Evolutionary conservation across 192 early-diverging fungal genomes (phyloP).

Genomic region (Podochytrium sp.): DNA sequence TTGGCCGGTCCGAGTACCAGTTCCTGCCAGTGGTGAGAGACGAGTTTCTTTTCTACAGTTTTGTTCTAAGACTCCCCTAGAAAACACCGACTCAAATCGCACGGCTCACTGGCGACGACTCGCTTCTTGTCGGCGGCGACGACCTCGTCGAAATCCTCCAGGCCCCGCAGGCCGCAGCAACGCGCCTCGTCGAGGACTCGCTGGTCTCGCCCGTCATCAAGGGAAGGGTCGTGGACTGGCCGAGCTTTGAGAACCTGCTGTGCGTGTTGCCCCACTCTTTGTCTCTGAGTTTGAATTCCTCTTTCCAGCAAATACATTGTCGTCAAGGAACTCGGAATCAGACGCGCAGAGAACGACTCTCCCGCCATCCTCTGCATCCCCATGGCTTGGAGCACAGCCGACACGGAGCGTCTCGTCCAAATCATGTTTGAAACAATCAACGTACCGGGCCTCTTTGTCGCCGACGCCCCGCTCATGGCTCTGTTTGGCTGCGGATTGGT

Average conservation of each 20-base stretch:
- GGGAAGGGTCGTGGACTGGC: slow-evolving; percentile 72
- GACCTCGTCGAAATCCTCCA: too few species aligned
- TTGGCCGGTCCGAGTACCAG: slow-evolving; percentile 79
- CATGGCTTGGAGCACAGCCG: slow-evolving; percentile 77
- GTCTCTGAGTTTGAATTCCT: neutral
- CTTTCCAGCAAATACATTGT: slow-evolving; percentile 72
- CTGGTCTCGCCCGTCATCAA: slow-evolving; percentile 40
- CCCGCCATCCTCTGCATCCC: slow-evolving; percentile 82
- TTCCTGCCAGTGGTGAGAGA: slow-evolving; percentile 63
- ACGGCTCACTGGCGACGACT: neutral
- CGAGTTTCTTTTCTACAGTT: slow-evolving; percentile 32
- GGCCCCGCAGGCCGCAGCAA: too few species aligned
- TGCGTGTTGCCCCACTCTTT: slow-evolving; percentile 1
- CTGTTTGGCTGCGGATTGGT: slow-evolving; percentile 78
- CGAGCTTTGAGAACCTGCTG: slow-evolving; percentile 32
- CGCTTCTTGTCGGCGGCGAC: neutral
- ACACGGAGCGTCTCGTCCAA: slow-evolving; percentile 80
- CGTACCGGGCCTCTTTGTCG: slow-evolving; percentile 76
- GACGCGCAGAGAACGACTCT: slow-evolving; percentile 73
- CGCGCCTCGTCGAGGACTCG: neutral
- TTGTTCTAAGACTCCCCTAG: neutral
- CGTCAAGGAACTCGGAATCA: slow-evolving; percentile 76
- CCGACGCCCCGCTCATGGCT: slow-evolving; percentile 82
- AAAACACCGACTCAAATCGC: neutral
- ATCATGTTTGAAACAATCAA: slow-evolving; percentile 94